Evolutionary conservation across 2,329 filamentous ascomycete species (phyloP).

Genomic region (Helotiales sp.): DNA sequence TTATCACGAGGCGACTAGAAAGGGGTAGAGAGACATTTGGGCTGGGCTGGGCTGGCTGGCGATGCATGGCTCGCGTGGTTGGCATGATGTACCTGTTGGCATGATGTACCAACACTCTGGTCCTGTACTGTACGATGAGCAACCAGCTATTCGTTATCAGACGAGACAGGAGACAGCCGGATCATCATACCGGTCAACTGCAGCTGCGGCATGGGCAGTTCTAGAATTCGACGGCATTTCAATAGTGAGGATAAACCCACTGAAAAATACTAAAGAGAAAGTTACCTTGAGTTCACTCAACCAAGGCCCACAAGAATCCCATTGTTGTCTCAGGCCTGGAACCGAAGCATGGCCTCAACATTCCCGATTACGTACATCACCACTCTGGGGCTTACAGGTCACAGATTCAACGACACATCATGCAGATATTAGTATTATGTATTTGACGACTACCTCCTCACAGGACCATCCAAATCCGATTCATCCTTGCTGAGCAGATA

Average conservation of each 20-base stretch:
- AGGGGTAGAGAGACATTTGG: background rate
- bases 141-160: background rate
- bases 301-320: no score
- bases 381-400: conserved; percentile 6
- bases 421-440: conserved; percentile 15
- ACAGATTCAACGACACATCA: conserved; percentile 5
- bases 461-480: conserved; percentile 9
- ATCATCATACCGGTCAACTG: background rate
- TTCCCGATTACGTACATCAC: conserved; percentile 6
- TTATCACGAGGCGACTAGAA: conserved; percentile 4
- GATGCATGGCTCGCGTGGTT: conserved; percentile 4
- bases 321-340: background rate
- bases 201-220: background rate
- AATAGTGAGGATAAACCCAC: background rate
- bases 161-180: background rate
- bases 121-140: no score
- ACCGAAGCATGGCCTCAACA: conserved; percentile 5
- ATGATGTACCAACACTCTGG: no score
- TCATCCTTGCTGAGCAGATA: background rate
- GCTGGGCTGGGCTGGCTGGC: background rate
- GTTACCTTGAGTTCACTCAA: no score
- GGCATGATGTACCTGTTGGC: no score
- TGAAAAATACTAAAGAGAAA: no score
- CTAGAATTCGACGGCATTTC: background rate
- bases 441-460: background rate